A percentile compares a stretch with the other conserved stretches of the same genome.
These are phyloP conservation scores for Pinus albicaulis DNA, from an alignment of 75 land plant species.

Conservation along the genomic window DNA sequence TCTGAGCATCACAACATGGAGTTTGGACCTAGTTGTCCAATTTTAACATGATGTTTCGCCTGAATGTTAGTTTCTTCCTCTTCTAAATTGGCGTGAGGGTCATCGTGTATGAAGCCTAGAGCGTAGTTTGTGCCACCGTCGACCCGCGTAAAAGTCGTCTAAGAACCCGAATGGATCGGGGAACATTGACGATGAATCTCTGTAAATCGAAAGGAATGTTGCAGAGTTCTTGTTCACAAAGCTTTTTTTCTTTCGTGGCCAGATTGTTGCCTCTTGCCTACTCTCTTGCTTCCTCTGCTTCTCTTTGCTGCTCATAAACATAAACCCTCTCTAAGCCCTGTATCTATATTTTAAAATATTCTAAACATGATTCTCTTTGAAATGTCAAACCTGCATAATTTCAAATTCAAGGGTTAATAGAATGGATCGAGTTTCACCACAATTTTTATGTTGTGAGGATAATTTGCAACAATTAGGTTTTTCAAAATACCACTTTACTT, in stretches of 20 bases:
- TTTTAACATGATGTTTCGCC: conserved; percentile 10
- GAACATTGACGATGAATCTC: conserved; percentile 65
- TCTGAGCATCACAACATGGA: too few relatives aligned
- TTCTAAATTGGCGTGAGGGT: conserved; percentile 2
- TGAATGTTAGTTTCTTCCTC: conserved; percentile 19
- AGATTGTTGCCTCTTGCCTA: neutral
- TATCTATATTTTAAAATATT: too few relatives aligned
- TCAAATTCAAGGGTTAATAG: too few relatives aligned
- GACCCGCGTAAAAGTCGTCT: conserved; percentile 54
- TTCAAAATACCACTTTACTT: too few relatives aligned
- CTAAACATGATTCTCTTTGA: too few relatives aligned
- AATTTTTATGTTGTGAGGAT: too few relatives aligned
- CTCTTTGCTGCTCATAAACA: neutral
- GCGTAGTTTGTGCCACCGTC: conserved; percentile 48
- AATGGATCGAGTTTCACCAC: too few relatives aligned
- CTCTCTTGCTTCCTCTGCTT: neutral
- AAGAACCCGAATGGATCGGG: conserved; percentile 13
- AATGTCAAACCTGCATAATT: too few relatives aligned
- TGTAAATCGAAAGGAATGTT: conserved; percentile 71
- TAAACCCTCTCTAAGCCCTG: too few relatives aligned
- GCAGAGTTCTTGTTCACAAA: conserved; percentile 93
- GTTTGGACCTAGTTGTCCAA: too few relatives aligned
- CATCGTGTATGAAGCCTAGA: conserved; percentile 33
- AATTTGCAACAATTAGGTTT: too few relatives aligned
- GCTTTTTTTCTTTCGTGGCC: conserved; percentile 32